A percentile compares a stretch with the other conserved stretches of the same genome.
Evolutionary conservation across 768 basidiomycete species (phyloP).

Genomic region (Psilocybe azurescens): DNA sequence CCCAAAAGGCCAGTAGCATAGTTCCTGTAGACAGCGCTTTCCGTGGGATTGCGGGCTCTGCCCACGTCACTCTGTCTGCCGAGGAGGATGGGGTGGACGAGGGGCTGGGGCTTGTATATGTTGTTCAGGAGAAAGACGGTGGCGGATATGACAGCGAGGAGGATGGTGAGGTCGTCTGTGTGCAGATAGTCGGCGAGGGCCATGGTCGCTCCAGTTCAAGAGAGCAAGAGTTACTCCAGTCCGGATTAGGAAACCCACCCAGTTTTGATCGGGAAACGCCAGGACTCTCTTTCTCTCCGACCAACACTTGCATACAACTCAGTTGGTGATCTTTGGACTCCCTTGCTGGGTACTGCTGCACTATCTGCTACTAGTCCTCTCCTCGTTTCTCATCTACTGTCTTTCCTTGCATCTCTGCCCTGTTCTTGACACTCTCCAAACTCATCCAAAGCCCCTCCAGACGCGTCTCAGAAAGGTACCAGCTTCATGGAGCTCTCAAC

Average conservation of each 20-base stretch:
- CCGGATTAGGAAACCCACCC: constrained; percentile 4
- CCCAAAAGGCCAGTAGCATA: constrained; percentile 87
- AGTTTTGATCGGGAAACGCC: constrained; percentile 3
- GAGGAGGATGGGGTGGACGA: constrained; percentile 93
- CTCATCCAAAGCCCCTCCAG: neutral
- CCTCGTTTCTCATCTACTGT: too few species aligned
- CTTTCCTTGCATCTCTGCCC: too few species aligned
- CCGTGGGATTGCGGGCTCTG: constrained; percentile 76
- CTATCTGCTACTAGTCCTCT: too few species aligned
- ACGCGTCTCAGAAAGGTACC: neutral
- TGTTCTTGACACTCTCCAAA: neutral
- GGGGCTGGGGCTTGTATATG: constrained; percentile 79
- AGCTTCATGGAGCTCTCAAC: too few species aligned
- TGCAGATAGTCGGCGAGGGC: constrained; percentile 54
- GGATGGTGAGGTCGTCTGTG: constrained; percentile 81
- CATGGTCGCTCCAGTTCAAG: constrained; percentile 5
- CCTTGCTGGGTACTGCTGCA: too few species aligned
- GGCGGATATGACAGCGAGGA: constrained; percentile 75
- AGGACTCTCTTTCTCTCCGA: neutral
- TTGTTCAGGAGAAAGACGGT: constrained; percentile 80
- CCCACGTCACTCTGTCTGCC: constrained; percentile 92
- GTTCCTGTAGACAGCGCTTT: constrained; percentile 90
- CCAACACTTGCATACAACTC: neutral
- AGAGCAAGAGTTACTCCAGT: neutral
- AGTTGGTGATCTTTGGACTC: too few species aligned